Base-by-base conservation (phyloP, 805 yeast genomes). In the Saccharomycopsis guyanensis region DNA sequence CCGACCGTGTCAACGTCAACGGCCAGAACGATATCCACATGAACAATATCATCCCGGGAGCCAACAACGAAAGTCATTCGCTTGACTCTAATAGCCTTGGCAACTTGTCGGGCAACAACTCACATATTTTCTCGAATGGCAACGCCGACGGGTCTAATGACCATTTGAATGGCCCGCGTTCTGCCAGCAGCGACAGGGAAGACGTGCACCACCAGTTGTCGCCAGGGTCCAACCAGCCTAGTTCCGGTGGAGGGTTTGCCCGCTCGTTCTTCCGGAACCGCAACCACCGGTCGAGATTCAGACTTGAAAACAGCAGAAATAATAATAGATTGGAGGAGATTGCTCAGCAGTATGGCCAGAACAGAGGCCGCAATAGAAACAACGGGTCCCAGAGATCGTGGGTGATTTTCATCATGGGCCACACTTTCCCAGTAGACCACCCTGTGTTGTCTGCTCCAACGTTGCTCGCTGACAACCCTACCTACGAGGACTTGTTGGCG, bases 361-460 rank as follows among this genome's bases (percentile, higher is more conserved):
- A 24, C 43, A 47, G 38, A 40, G 42, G 38, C 8, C 35, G 47
- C 12, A 29, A 31, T 3, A 37, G 34, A 13, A 4, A n/a, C 40
- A 23, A 27, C 39, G 56, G 52, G 16, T 38, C 53, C 4, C 65
- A 66, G 34, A 62, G 76, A 24, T 71, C 79, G 1, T 78, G 83
- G 84, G 70, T 77, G n/a, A 74, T 78, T 20, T 75, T 75, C 42
- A 80, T 78, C 5, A 69, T 76, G 63, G 82, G 82, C 0, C 80
- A 79, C 35, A 61, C 71, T 12, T 78, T 74, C 53, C 68, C 73
- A 2, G 61, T 60, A 36, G 60, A 69, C 46, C 78, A 75, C 55
- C 79, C 78, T 3, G 56, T 74, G 6, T 60, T 74, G 31, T 57
- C 67, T 1, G 73, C 76, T 1, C 75, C 75, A 3, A 61, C 75